A percentile compares a stretch with the other conserved stretches of the same genome.
phyloP scores from a whole-genome alignment of 2,329 filamentous ascomycete species.

The Cladophialophora carrionii region DNA sequence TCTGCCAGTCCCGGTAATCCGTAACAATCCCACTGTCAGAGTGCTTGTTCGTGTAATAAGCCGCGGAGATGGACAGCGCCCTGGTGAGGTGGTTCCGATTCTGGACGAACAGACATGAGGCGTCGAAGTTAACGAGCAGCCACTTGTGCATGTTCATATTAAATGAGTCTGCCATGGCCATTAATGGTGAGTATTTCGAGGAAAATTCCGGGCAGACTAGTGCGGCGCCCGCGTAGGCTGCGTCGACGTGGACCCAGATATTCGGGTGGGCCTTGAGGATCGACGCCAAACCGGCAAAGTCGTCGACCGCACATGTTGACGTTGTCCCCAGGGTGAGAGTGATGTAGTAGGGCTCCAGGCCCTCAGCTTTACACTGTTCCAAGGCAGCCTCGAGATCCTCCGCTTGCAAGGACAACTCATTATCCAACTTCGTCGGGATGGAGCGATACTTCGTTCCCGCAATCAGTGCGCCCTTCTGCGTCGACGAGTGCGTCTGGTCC shows the following conservation, averaged over 20 bases:
- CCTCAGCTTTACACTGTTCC: conserved; percentile 66
- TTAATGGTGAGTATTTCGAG: conserved; percentile 46
- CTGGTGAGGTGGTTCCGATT: conserved; percentile 75
- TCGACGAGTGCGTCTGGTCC: conserved; percentile 78
- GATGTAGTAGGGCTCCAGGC: conserved; percentile 82
- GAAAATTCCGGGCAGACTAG: conserved; percentile 82
- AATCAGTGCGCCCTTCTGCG: conserved; percentile 84
- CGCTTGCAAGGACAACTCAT: conserved; percentile 73
- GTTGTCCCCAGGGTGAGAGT: conserved; percentile 85
- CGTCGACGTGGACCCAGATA: conserved; percentile 92
- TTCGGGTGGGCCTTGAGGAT: conserved; percentile 54
- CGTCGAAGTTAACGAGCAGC: conserved; percentile 92
- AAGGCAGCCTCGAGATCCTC: conserved; percentile 64
- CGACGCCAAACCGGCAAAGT: conserved; percentile 69
- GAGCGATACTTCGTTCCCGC: conserved; percentile 79
- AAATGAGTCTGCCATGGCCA: conserved; percentile 74
- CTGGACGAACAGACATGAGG: conserved; percentile 77
- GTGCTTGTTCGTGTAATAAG: conserved; percentile 80
- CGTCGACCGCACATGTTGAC: conserved; percentile 83
- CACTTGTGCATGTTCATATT: conserved; percentile 98
- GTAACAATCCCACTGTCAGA: conserved; percentile 83
- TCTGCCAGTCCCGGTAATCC: conserved; percentile 97
- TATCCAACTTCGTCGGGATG: conserved; percentile 64
- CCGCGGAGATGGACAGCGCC: conserved; percentile 75
- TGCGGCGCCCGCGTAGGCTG: conserved; percentile 86